Conservation (phyloP, 2,329 filamentous ascomycete species). For the Biscogniauxia marginata region DNA sequence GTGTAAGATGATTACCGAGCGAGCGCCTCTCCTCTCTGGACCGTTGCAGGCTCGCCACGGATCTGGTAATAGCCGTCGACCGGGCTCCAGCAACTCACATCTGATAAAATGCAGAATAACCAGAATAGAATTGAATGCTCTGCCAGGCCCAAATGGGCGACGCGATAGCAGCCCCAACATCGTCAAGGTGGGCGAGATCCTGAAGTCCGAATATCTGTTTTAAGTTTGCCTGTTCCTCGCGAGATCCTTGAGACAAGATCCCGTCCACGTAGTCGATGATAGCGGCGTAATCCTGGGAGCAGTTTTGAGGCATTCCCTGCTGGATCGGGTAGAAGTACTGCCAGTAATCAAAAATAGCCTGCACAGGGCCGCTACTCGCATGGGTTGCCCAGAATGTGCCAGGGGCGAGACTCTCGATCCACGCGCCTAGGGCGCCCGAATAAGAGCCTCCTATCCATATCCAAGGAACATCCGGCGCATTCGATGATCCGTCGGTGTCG, state of each 20-base stretch:
- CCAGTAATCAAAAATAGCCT: conserved; percentile 58
- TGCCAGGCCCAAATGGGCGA: conserved; percentile 36
- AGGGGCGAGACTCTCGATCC: conserved; percentile 50
- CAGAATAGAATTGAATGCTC: conserved; percentile 32
- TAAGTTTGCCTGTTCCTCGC: conserved; percentile 40
- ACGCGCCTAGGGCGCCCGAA: conserved; percentile 54
- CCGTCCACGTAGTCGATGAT: conserved; percentile 56
- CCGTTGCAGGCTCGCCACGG: no score
- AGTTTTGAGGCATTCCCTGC: conserved; percentile 56
- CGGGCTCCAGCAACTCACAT: conserved; percentile 32
- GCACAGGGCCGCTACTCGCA: conserved; percentile 53
- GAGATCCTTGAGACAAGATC: conserved; percentile 42
- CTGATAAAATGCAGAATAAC: conserved; percentile 35
- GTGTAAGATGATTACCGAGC: not conserved
- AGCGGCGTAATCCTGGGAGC: conserved; percentile 49
- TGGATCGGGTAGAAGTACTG: conserved; percentile 57
- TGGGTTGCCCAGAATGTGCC: conserved; percentile 62
- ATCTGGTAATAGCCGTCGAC: no score
- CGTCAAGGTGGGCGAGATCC: conserved; percentile 48
- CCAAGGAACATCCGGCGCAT: conserved; percentile 55
- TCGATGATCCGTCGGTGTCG: conserved; percentile 45
- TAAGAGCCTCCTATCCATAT: conserved; percentile 57
- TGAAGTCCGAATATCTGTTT: conserved; percentile 53
- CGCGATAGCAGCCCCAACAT: conserved; percentile 43
- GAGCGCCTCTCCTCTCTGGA: no score